These are phyloP conservation scores for Cyberlindnera americana DNA, from an alignment of 805 yeast species.

Conservation along the genomic window DNA sequence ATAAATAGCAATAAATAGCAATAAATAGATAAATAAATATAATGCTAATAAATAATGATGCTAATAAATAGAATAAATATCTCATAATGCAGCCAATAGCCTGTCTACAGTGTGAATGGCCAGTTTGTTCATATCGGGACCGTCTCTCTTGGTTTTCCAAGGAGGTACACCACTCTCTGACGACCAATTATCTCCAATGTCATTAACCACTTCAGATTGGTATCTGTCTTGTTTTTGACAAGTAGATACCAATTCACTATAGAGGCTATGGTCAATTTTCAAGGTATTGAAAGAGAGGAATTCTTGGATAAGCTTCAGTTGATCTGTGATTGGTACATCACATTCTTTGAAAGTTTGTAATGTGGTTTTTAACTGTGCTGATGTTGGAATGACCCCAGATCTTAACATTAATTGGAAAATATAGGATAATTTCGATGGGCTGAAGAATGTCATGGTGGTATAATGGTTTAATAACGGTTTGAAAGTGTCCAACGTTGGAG, in stretches of 20 bases:
- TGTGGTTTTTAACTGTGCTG: neutral
- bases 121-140: conserved; percentile 2
- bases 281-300: conserved; percentile 1
- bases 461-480: conserved; percentile 14
- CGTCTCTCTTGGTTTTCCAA: neutral
- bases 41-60: too few species aligned
- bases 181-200: conserved; percentile 14
- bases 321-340: conserved; percentile 1
- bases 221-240: conserved; percentile 8
- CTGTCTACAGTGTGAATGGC: conserved; percentile 3
- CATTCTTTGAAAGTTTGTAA: conserved; percentile 3
- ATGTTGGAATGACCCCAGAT: conserved; percentile 1
- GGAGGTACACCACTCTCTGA: neutral
- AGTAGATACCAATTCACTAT: conserved; percentile 1
- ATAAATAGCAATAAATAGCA: neutral
- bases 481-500: conserved; percentile 18
- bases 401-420: conserved; percentile 6
- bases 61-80: conserved; percentile 1
- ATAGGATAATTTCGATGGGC: conserved; percentile 5
- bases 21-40: conserved; percentile 5
- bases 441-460: conserved; percentile 2
- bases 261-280: conserved; percentile 1
- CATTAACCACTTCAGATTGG: conserved; percentile 3
- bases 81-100: conserved; percentile 2
- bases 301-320: conserved; percentile 1